These are phyloP conservation scores for Eimeria nieschulzi DNA, from an alignment of 169 alveolate species.

Conservation along the genomic window DNA sequence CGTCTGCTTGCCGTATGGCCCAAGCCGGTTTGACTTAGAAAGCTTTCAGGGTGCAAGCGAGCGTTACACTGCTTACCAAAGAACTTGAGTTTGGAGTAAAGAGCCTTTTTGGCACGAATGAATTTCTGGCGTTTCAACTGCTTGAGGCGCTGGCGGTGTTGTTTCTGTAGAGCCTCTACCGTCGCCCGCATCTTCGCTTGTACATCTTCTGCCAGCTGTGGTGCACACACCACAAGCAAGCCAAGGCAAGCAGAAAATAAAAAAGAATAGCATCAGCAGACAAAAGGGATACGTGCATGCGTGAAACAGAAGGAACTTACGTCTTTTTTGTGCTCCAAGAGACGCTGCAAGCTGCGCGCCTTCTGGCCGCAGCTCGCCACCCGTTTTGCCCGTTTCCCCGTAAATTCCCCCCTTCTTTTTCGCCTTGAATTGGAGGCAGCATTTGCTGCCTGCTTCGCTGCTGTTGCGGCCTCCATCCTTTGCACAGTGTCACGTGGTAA, in stretches of 20 bases:
- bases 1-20: no score
- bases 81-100: slow-evolving; percentile 51
- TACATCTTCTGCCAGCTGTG: slow-evolving; percentile 49
- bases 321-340: slow-evolving; percentile 43
- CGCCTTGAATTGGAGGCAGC: background rate
- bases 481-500: no score
- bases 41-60: no score
- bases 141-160: slow-evolving; percentile 52
- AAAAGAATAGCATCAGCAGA: background rate
- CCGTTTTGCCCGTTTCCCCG: background rate
- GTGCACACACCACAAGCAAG: background rate
- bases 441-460: background rate
- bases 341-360: slow-evolving; percentile 60
- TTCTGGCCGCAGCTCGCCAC: slow-evolving; percentile 53
- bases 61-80: background rate
- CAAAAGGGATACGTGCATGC: background rate
- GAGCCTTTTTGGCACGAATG: slow-evolving; percentile 37
- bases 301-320: background rate
- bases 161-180: slow-evolving; percentile 40
- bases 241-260: background rate
- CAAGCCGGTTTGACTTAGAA: no score
- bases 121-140: slow-evolving; percentile 42
- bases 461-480: slow-evolving; percentile 8
- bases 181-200: slow-evolving; percentile 37
- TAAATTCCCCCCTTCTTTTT: background rate